Base-by-base conservation (phyloP, 2,329 filamentous ascomycete species). In the Bipolaris bicolor region DNA sequence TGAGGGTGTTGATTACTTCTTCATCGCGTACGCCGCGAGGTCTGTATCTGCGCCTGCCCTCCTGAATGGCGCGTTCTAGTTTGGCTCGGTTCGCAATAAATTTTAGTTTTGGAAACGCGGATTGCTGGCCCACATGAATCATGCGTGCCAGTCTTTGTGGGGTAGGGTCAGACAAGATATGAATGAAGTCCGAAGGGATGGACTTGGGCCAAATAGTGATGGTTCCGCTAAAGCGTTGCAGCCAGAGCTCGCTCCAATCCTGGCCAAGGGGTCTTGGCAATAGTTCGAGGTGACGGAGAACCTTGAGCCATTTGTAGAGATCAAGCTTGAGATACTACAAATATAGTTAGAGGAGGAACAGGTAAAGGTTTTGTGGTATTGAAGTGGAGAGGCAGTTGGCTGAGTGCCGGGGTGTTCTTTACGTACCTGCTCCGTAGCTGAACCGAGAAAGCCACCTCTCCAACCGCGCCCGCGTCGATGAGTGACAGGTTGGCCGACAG, bases 211-310 rank as follows among this genome's bases (percentile, higher is more conserved):
- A 98, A 70, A 99, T 93, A 11, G 95, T 99, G 62, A 98, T 90
- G 9, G 92, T 98, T 26, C 95, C 95, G 62, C 89, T 90, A 76
- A 99, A 99, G 57, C 92, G 87, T 75, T 99, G 95, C 46, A 99
- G 84, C 91, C 94, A 99, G 20, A 99, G 87, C 77, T 97, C 90
- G 57, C 89, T 93, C 95, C 95, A 99, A 75, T 99, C 95, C 76
- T 98, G 94, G 2, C 93, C 94, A 20, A 98, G 77, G 0, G 92
- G 92, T 0, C 95, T 87, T 0, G 95, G 95, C 0, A 99, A 85
- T 3, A 99, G 83, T 76, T 99, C 95, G 0, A 98, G 84, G 72
- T 97, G 92, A 1, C 93, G 89, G 40, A 98, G 84, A 18, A 99
- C 94, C 73, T 95, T 95, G 37, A 99, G 87, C 92, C 95, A 99